Percentiles rank a stretch among this genome's conserved stretches.
Evolutionary conservation across 1,284 basidiomycete genomes (phyloP).

Genomic region (Irpex sp.): DNA sequence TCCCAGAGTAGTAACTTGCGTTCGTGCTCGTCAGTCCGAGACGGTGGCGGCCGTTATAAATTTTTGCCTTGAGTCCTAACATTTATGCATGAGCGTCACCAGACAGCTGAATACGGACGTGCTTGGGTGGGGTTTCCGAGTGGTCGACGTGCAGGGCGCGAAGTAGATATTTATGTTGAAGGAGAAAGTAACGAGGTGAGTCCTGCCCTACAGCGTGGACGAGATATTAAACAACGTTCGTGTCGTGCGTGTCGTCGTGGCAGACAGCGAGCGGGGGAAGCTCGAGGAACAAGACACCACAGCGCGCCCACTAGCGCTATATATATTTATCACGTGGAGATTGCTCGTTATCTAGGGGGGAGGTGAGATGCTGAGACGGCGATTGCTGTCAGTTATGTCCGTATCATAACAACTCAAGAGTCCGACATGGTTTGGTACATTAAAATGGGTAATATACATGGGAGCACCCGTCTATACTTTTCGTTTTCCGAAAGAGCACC

Average conservation of each 20-base stretch:
- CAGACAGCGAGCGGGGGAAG: background rate
- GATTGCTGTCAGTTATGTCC: too few relatives aligned
- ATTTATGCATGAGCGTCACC: constrained; percentile 11
- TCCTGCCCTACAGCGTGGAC: constrained; percentile 2
- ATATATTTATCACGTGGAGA: background rate
- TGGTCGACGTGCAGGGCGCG: background rate
- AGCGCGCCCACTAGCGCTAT: background rate
- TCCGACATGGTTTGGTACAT: background rate
- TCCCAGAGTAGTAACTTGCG: constrained; percentile 8
- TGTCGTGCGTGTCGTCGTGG: background rate
- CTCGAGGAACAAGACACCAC: background rate
- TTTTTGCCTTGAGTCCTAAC: constrained; percentile 14
- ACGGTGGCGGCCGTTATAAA: constrained; percentile 11
- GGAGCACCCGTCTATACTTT: background rate
- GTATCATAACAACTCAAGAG: too few relatives aligned
- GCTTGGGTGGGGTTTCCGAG: too few relatives aligned
- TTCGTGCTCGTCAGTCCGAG: constrained; percentile 5
- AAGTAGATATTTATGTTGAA: background rate
- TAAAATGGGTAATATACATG: background rate
- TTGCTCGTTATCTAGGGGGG: background rate
- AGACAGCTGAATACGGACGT: background rate
- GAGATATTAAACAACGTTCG: background rate
- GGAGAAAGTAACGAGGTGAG: background rate
- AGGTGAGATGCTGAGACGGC: too few relatives aligned
- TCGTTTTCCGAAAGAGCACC: background rate